A percentile compares a stretch with the other conserved stretches of the same genome.
These are phyloP conservation scores for Monosporozyma servazzii DNA, from an alignment of 805 yeast genomes.

Conservation along the genomic window DNA sequence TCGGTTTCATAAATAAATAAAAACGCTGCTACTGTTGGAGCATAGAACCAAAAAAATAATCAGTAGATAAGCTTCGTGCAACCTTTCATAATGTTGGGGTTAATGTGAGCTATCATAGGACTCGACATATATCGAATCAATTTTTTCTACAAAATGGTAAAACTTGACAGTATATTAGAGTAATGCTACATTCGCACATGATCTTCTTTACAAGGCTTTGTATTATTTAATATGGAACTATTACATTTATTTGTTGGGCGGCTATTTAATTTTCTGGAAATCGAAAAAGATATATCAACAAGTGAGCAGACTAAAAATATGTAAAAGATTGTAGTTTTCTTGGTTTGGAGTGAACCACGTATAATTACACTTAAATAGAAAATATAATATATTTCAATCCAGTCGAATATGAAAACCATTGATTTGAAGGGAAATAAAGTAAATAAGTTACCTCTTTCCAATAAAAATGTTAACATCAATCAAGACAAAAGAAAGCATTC, in stretches of 20 bases:
- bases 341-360: not conserved
- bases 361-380: not conserved
- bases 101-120: no score
- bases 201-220: no score
- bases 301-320: not conserved
- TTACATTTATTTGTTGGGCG: not conserved
- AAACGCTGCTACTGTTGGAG: not conserved
- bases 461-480: not conserved
- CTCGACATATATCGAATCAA: no score
- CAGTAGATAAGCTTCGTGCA: no score
- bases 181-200: no score
- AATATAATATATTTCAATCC: not conserved
- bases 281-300: not conserved
- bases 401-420: not conserved
- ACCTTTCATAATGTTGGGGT: no score
- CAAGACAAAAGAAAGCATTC: not conserved
- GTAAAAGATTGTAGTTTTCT: not conserved
- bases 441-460: not conserved
- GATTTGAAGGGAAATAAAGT: not conserved
- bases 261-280: not conserved
- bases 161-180: no score
- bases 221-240: not conserved
- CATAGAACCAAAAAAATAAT: not conserved
- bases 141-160: no score
- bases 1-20: constrained; percentile 1